Conservation (phyloP, 1,284 basidiomycete species). For the Boletus semigastroideus region DNA sequence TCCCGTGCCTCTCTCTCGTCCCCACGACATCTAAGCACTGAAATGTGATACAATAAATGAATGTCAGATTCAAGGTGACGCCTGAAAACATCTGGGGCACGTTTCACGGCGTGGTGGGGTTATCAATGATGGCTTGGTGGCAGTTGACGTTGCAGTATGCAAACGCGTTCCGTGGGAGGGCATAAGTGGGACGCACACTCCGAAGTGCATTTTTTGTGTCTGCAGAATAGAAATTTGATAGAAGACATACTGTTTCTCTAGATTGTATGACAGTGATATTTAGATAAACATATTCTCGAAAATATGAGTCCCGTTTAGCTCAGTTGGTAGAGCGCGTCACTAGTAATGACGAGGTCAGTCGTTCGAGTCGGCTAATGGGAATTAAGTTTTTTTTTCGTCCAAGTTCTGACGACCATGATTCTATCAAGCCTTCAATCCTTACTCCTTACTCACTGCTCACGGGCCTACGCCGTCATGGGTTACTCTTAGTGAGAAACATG, state of each 20-base stretch:
- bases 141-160: constrained; percentile 61
- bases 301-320: constrained; percentile 44
- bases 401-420: not conserved
- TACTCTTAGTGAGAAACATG: too few relatives aligned
- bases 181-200: not conserved
- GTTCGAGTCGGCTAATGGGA: constrained; percentile 53
- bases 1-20: not conserved
- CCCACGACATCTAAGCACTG: not conserved
- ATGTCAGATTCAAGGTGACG: constrained; percentile 53
- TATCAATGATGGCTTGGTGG: constrained; percentile 74
- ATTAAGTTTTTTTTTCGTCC: constrained; percentile 10
- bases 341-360: constrained; percentile 57
- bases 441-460: too few relatives aligned
- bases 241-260: too few relatives aligned
- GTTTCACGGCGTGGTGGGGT: constrained; percentile 63
- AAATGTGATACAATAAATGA: not conserved
- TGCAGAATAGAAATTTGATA: not conserved
- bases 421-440: too few relatives aligned
- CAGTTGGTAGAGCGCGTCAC: constrained; percentile 63
- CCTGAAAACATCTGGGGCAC: constrained; percentile 70
- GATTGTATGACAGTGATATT: too few relatives aligned
- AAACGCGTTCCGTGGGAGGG: constrained; percentile 39
- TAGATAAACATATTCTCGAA: too few relatives aligned
- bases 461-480: too few relatives aligned
- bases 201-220: not conserved